Conservation (phyloP, 495 filamentous ascomycete species). For the Corynascus novoguineensis region DNA sequence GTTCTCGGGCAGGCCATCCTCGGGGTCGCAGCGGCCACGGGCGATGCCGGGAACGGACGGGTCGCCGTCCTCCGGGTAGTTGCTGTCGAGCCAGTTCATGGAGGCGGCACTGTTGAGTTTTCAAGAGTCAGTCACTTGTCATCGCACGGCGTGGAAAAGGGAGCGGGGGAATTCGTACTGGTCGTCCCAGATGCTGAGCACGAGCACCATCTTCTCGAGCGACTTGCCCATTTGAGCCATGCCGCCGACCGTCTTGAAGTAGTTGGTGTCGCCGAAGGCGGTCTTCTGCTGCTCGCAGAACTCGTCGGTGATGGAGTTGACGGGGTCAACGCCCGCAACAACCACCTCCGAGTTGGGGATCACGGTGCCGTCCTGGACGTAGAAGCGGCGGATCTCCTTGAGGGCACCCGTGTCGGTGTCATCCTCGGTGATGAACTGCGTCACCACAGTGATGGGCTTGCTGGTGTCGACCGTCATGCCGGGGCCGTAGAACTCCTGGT, state of each 20-base stretch:
- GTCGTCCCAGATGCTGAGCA: constrained; percentile 68
- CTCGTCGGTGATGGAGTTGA: constrained; percentile 51
- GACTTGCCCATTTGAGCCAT: constrained; percentile 51
- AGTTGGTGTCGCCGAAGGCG: constrained; percentile 52
- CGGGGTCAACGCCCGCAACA: constrained; percentile 44
- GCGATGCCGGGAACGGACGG: constrained; percentile 50
- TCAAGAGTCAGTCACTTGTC: too few relatives aligned
- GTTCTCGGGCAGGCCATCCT: constrained; percentile 47
- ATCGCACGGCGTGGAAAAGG: not conserved
- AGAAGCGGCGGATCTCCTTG: constrained; percentile 56
- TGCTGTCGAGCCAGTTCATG: constrained; percentile 71
- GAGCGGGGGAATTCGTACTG: constrained; percentile 28
- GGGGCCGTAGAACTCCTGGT: constrained; percentile 53
- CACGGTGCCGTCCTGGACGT: constrained; percentile 57
- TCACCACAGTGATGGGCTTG: constrained; percentile 62
- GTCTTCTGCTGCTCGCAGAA: constrained; percentile 58
- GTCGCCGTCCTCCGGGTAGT: constrained; percentile 50
- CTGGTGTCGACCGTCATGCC: constrained; percentile 53
- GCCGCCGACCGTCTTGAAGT: constrained; percentile 53
- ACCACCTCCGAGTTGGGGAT: constrained; percentile 41
- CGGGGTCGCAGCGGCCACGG: constrained; percentile 56
- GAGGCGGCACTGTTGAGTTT: constrained; percentile 35
- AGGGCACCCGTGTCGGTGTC: constrained; percentile 52
- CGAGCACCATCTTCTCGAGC: constrained; percentile 60
- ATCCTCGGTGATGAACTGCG: constrained; percentile 60